Percentiles rank a stretch among this genome's conserved stretches.
Evolutionary conservation across 2,329 filamentous ascomycete genomes (phyloP).

Genomic region (Claviceps monticola): DNA sequence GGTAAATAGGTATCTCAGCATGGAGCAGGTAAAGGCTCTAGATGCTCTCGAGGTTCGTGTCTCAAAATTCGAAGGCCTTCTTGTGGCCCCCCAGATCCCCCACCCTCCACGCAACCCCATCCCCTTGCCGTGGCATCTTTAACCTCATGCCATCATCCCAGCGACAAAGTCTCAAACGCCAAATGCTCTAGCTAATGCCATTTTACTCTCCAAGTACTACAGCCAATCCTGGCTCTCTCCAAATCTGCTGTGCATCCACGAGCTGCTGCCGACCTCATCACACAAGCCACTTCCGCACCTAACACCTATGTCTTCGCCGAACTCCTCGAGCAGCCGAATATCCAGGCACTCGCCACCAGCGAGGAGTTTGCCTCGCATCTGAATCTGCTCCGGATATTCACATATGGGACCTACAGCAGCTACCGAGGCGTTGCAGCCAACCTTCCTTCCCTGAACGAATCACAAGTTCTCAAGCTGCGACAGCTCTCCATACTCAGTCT

Average conservation of each 20-base stretch:
- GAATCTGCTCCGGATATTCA: conserved; percentile 72
- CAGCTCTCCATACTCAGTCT: conserved; percentile 81
- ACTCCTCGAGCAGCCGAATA: conserved; percentile 67
- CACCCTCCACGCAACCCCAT: background rate
- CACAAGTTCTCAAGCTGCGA: conserved; percentile 73
- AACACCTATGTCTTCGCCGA: conserved; percentile 91
- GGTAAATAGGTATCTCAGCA: conserved; percentile 22
- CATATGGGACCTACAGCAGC: conserved; percentile 75
- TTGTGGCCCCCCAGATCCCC: background rate
- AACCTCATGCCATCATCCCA: background rate
- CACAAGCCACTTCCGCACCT: conserved; percentile 74
- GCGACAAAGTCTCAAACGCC: background rate
- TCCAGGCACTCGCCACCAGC: conserved; percentile 54
- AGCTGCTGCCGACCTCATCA: conserved; percentile 73
- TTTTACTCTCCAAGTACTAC: conserved; percentile 12
- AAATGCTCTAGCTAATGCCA: background rate
- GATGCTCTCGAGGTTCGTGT: conserved; percentile 45
- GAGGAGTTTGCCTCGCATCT: conserved; percentile 51
- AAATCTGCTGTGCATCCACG: conserved; percentile 74
- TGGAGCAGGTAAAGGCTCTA: conserved; percentile 61
- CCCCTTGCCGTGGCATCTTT: background rate
- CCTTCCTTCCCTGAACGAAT: conserved; percentile 58
- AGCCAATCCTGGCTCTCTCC: conserved; percentile 84
- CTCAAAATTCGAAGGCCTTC: background rate
- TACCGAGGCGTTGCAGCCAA: conserved; percentile 36